phyloP scores from a whole-genome alignment of 2,329 filamentous ascomycete species.

The Aspergillus sp. region DNA sequence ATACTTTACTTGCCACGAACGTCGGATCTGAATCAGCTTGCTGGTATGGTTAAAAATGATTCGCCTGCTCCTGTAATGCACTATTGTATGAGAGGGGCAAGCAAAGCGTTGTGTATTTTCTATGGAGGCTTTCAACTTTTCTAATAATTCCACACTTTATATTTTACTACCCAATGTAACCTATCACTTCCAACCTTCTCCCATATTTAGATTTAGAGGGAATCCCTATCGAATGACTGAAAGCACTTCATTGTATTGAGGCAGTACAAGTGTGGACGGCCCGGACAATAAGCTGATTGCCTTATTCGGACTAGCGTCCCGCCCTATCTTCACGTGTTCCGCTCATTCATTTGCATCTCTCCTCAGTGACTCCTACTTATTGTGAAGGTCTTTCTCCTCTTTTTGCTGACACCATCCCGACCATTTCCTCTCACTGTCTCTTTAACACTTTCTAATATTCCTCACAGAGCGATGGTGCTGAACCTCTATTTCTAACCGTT shows the following conservation, averaged over 20 bases:
- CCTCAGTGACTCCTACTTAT: background rate
- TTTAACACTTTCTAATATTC: background rate
- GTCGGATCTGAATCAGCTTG: slow-evolving; percentile 78
- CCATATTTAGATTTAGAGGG: background rate
- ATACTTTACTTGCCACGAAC: slow-evolving; percentile 84
- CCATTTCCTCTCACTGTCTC: background rate
- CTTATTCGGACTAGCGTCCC: slow-evolving; percentile 5
- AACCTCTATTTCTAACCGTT: background rate
- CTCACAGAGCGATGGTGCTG: background rate
- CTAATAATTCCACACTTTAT: slow-evolving; percentile 13
- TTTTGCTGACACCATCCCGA: background rate
- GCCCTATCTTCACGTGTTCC: slow-evolving; percentile 6
- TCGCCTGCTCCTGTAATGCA: slow-evolving; percentile 74
- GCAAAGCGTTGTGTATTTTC: slow-evolving; percentile 69
- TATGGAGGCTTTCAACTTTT: slow-evolving; percentile 53
- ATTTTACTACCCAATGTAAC: background rate
- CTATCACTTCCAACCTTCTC: background rate
- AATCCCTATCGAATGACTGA: background rate
- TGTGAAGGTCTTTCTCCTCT: background rate
- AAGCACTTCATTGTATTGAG: background rate
- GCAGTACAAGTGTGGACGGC: background rate
- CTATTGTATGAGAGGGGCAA: slow-evolving; percentile 87
- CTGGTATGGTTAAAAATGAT: slow-evolving; percentile 49
- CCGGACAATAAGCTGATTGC: slow-evolving; percentile 5
- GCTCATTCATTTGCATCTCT: background rate